Conservation (phyloP, 805 yeast genomes). For the Saturnispora besseyi region DNA sequence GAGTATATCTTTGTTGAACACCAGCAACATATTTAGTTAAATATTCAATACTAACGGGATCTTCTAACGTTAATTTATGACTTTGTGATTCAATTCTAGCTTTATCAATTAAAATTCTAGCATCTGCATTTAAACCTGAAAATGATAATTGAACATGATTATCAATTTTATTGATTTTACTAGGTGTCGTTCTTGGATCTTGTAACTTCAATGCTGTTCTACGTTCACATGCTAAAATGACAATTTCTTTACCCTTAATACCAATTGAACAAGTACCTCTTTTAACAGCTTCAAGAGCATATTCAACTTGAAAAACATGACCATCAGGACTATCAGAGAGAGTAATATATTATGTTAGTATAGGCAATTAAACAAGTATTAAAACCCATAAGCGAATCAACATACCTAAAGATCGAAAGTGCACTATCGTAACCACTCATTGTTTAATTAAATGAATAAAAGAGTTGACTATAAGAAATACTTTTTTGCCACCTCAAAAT, state of each 20-base stretch:
- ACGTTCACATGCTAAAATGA: conserved; percentile 93
- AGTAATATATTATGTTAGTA: conserved; percentile 24
- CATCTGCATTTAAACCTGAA: conserved; percentile 98
- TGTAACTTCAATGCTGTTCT: conserved; percentile 91
- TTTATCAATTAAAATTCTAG: conserved; percentile 86
- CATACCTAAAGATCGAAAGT: conserved; percentile 89
- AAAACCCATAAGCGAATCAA: conserved; percentile 13
- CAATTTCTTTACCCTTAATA: conserved; percentile 80
- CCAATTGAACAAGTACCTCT: conserved; percentile 99
- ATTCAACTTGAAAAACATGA: conserved; percentile 97
- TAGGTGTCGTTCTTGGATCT: conserved; percentile 93
- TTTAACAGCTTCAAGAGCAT: conserved; percentile 95
- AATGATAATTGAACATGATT: conserved; percentile 86
- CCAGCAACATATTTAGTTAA: conserved; percentile 95
- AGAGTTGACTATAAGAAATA: no score
- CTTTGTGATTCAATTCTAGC: conserved; percentile 97
- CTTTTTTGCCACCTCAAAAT: conserved; percentile 1
- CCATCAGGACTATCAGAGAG: conserved; percentile 63
- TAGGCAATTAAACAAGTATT: conserved; percentile 12
- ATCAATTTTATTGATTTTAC: conserved; percentile 87
- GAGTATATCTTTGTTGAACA: conserved; percentile 93
- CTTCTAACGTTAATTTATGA: conserved; percentile 87
- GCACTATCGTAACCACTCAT: conserved; percentile 99
- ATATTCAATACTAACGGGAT: conserved; percentile 85
- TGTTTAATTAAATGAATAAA: neutral